These are phyloP conservation scores for Taxawa tesnikishii DNA, from an alignment of 2,329 filamentous ascomycete genomes.

Conservation along the genomic window DNA sequence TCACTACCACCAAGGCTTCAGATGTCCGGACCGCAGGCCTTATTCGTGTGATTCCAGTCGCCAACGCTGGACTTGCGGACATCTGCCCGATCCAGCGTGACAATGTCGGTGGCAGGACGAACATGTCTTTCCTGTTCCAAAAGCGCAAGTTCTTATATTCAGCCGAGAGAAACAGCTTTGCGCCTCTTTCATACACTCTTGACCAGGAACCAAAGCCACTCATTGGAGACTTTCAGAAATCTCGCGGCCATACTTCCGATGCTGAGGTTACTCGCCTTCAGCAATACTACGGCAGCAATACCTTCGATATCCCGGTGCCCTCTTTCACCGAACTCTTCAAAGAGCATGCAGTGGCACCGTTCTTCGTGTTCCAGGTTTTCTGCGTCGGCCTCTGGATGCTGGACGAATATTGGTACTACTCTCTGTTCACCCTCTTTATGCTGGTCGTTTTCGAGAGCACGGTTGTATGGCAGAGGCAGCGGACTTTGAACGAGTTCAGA, in stretches of 20 bases:
- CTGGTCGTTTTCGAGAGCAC: conserved; percentile 95
- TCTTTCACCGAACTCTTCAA: conserved; percentile 93
- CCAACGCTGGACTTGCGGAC: conserved; percentile 79
- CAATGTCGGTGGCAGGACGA: conserved; percentile 61
- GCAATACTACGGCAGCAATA: conserved; percentile 91
- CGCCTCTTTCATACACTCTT: conserved; percentile 70
- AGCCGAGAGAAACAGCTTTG: conserved; percentile 58
- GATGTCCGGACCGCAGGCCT: conserved; percentile 62
- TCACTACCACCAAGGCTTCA: conserved; percentile 63
- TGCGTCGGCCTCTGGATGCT: conserved; percentile 97
- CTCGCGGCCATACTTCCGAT: conserved; percentile 59
- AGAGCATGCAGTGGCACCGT: conserved; percentile 95
- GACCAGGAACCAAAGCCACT: conserved; percentile 74
- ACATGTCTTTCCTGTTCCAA: conserved; percentile 87
- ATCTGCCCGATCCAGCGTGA: conserved; percentile 75
- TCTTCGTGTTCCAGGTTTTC: conserved; percentile 99
- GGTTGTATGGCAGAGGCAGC: conserved; percentile 96
- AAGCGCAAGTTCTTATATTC: conserved; percentile 92
- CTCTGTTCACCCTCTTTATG: conserved; percentile 97
- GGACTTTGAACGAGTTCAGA: conserved; percentile 89
- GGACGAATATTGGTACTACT: conserved; percentile 99
- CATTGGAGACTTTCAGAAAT: conserved; percentile 67
- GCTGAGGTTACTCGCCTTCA: conserved; percentile 69
- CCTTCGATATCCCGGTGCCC: conserved; percentile 94
- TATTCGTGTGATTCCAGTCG: conserved; percentile 85